Evolutionary conservation across 2,329 filamentous ascomycete genomes (phyloP), one percentile per base, ranked within the genome.

Genomic region (Sphaerulina vaccinii): DNA sequence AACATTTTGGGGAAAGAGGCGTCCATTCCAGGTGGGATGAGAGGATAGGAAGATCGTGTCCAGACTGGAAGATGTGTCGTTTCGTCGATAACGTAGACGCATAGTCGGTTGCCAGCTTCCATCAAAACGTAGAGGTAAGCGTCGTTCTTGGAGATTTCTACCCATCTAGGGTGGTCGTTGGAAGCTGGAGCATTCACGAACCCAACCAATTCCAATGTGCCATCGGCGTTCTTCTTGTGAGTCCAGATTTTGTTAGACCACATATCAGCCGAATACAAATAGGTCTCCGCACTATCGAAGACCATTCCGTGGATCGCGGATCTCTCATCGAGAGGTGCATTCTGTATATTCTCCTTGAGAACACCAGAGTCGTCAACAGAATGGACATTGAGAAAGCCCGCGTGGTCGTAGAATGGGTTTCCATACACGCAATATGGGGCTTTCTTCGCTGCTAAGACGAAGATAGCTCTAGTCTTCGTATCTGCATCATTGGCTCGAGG

Each of bases 381-480:
- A 72, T 89, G 89, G 67, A 95, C 81, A 66, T 90, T 90, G 55
- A 89, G 88, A 67, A 83, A 86, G 58, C 88, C 88, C 32, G 90
- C 90, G 68, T 91, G 80, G 55, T 88, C 82, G 77, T 95, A 95
- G 72, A 95, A 95, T 7, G 90, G 90, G 70, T 93, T 93, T 70
- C 87, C 88, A 73, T 95, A 95, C 56, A 95, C 87, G 62, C 81
- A 82, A 70, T 90, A 88, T 0, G 90, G 90, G 1, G 88, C 79
- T 63, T 88, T 81, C 62, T 84, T 80, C 18, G 88, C 87, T 23
- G 90, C 86, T 44, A 95, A 82, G 52, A 92, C 80, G 75, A 95
- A 95, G 71, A 95, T 95, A 63, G 90, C 90, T 56, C 90, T 84
- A 4, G 90, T 95, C 71, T 90, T 91, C 54, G 88, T 89, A 46